A percentile compares a stretch with the other conserved stretches of the same genome.
Conservation (phyloP, 2,329 filamentous ascomycete species). For the Aspergillus alliaceus region DNA sequence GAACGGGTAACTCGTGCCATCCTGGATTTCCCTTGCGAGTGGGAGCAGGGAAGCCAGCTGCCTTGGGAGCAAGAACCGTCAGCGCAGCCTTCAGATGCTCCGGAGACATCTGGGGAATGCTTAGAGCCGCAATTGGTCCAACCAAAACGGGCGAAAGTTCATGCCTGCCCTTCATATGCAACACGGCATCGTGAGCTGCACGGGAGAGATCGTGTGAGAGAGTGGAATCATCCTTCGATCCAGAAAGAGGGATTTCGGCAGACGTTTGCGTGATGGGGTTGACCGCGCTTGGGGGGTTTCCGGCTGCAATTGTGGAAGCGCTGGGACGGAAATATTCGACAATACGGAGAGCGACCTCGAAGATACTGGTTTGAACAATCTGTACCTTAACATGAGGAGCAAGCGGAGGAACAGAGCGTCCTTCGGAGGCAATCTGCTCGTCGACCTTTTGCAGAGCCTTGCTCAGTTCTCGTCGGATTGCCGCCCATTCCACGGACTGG, state of each 20-base stretch:
- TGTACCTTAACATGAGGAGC: conserved; percentile 71
- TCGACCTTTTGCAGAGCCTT: conserved; percentile 65
- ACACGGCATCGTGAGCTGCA: conserved; percentile 53
- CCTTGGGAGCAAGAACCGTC: conserved; percentile 71
- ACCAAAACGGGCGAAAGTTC: conserved; percentile 73
- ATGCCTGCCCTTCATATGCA: conserved; percentile 53
- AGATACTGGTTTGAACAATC: conserved; percentile 85
- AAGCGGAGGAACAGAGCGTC: conserved; percentile 46
- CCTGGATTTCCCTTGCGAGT: conserved; percentile 72
- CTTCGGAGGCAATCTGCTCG: conserved; percentile 62
- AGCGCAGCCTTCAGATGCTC: conserved; percentile 80
- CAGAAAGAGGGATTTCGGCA: conserved; percentile 27
- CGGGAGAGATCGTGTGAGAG: conserved; percentile 62
- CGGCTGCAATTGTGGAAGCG: conserved; percentile 23
- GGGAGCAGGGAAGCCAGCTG: conserved; percentile 74
- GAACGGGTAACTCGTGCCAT: conserved; percentile 77
- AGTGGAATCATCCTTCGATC: conserved; percentile 37
- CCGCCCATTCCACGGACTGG: conserved; percentile 71
- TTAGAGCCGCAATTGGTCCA: conserved; percentile 77
- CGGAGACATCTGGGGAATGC: conserved; percentile 80
- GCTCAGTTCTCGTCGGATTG: conserved; percentile 68
- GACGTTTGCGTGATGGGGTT: conserved; percentile 33
- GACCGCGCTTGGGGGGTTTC: conserved; percentile 24
- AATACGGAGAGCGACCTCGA: conserved; percentile 79
- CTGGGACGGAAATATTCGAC: conserved; percentile 76